Percentiles rank a stretch among this genome's conserved stretches.
phyloP scores from a whole-genome alignment of 2,329 filamentous ascomycete species.

The Aciculosporium take region DNA sequence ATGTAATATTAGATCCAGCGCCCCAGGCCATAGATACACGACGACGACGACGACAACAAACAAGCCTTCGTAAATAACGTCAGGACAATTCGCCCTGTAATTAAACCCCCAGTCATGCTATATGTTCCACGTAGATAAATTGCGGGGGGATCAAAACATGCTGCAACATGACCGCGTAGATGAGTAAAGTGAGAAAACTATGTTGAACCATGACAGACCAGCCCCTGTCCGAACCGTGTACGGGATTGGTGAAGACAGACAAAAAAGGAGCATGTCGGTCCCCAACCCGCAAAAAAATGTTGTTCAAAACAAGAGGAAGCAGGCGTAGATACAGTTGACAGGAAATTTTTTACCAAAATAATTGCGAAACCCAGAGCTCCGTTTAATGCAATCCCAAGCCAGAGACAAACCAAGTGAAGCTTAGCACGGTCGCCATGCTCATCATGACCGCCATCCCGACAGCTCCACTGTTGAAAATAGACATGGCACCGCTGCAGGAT shows the following conservation, averaged over 20 bases:
- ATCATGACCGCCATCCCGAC: conserved; percentile 38
- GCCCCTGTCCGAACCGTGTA: background rate
- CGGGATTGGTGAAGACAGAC: background rate
- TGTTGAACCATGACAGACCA: background rate
- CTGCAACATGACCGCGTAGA: background rate
- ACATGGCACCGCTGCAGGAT: conserved; percentile 40
- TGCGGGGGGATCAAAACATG: background rate
- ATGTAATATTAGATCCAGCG: conserved; percentile 2
- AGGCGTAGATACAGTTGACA: background rate
- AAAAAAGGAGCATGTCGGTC: too few species aligned
- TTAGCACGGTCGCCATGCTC: conserved; percentile 40
- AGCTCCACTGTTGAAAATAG: conserved; percentile 31
- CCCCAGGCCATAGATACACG: conserved; percentile 1
- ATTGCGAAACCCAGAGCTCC: background rate
- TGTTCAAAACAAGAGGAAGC: too few species aligned
- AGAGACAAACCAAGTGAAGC: conserved; percentile 50
- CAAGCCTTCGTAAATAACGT: background rate
- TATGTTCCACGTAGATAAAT: background rate
- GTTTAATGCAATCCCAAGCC: conserved; percentile 28
- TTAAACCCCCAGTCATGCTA: background rate
- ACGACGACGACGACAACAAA: background rate
- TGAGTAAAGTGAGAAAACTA: background rate
- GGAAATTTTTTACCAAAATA: too few species aligned
- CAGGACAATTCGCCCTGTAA: background rate
- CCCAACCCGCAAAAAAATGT: too few species aligned